Evolutionary conservation across 2,329 filamentous ascomycete genomes (phyloP).

Genomic region (Cladophialophora bantiana): DNA sequence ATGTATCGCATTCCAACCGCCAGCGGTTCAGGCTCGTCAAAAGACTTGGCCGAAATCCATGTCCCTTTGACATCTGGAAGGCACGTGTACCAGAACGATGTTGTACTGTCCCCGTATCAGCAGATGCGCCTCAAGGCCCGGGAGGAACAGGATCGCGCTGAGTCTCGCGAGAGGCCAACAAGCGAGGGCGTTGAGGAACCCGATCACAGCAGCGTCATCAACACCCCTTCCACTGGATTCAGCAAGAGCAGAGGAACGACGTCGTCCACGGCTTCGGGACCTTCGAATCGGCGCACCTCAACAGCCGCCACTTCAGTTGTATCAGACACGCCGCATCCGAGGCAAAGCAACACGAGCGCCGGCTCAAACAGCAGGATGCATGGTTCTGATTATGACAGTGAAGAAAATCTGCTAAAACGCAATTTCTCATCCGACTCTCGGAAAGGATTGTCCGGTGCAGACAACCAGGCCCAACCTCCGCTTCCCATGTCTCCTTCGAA

Average conservation of each 20-base stretch:
- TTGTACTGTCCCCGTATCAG: slow-evolving; percentile 83
- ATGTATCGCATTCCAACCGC: slow-evolving; percentile 81
- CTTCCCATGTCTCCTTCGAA: slow-evolving; percentile 36
- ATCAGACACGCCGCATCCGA: slow-evolving; percentile 65
- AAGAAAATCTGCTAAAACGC: slow-evolving; percentile 28
- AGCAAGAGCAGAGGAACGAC: slow-evolving; percentile 79
- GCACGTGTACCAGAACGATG: slow-evolving; percentile 84
- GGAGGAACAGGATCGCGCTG: slow-evolving; percentile 54
- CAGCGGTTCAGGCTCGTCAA: slow-evolving; percentile 26
- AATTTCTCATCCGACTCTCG: slow-evolving; percentile 34
- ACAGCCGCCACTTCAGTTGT: slow-evolving; percentile 87
- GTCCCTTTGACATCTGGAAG: slow-evolving; percentile 57
- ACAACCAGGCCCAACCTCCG: slow-evolving; percentile 31
- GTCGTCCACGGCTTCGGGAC: slow-evolving; percentile 82
- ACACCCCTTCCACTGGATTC: slow-evolving; percentile 65
- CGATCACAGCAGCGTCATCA: slow-evolving; percentile 31
- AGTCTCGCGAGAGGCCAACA: slow-evolving; percentile 50
- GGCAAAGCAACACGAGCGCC: slow-evolving; percentile 39
- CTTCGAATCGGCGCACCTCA: slow-evolving; percentile 74
- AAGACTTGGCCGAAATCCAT: slow-evolving; percentile 23
- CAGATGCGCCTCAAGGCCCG: slow-evolving; percentile 66
- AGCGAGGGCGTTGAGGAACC: slow-evolving; percentile 37
- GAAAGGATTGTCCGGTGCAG: slow-evolving; percentile 17
- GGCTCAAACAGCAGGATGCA: slow-evolving; percentile 25
- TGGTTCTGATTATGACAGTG: slow-evolving; percentile 28